Conservation (phyloP, 495 filamentous ascomycete genomes). For the Lepidopterella palustris region DNA sequence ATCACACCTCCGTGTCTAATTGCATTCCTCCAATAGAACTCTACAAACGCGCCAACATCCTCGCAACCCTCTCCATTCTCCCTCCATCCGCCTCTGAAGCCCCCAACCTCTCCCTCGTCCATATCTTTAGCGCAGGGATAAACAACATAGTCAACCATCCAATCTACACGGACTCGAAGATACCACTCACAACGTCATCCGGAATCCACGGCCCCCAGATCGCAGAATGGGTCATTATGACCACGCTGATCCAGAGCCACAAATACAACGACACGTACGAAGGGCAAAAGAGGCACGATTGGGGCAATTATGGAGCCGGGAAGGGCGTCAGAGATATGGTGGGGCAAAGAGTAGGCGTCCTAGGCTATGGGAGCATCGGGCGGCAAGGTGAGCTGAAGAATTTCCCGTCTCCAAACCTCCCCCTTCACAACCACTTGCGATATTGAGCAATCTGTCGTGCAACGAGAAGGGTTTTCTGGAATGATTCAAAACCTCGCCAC, state of each 20-base stretch:
- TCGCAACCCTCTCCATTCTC: conserved; percentile 53
- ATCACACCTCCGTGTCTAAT: too few relatives aligned
- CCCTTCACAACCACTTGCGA: background rate
- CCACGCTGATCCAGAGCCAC: conserved; percentile 50
- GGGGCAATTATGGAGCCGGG: conserved; percentile 40
- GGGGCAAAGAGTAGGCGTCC: conserved; percentile 58
- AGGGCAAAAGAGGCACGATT: conserved; percentile 46
- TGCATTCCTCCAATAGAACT: conserved; percentile 35
- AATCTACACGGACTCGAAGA: conserved; percentile 55
- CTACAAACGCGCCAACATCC: conserved; percentile 56
- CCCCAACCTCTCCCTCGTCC: conserved; percentile 61
- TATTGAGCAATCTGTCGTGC: background rate
- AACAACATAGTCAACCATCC: conserved; percentile 60
- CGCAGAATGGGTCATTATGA: conserved; percentile 68
- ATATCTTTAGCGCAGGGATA: conserved; percentile 67
- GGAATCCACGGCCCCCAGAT: conserved; percentile 83
- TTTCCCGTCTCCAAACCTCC: background rate
- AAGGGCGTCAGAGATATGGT: conserved; percentile 44
- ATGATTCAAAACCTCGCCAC: background rate
- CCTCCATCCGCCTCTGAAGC: conserved; percentile 44
- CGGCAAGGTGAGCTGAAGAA: conserved; percentile 44
- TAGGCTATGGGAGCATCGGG: conserved; percentile 83
- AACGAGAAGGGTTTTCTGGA: background rate
- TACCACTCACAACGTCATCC: conserved; percentile 63
- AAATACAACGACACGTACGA: conserved; percentile 47